phyloP scores from a whole-genome alignment of 495 filamentous ascomycete genomes.

The Lophium mytilinum region DNA sequence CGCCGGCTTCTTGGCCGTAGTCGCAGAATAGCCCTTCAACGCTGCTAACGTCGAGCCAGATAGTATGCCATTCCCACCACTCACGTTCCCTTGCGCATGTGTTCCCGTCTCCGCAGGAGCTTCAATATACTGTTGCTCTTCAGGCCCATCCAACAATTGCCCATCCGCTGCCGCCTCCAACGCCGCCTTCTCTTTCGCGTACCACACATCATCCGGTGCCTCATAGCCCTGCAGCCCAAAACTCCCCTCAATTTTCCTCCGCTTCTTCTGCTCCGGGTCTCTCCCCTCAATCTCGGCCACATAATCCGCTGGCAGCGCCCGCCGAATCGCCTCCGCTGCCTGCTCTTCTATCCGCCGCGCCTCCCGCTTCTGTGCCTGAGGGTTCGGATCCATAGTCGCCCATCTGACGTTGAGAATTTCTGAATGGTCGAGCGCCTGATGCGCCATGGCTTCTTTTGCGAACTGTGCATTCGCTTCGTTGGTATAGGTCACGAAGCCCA shows the following conservation, averaged over 20 bases:
- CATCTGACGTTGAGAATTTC: constrained; percentile 95
- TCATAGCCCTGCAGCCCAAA: constrained; percentile 91
- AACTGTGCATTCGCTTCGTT: constrained; percentile 75
- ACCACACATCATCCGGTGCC: constrained; percentile 90
- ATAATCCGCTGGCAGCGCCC: constrained; percentile 84
- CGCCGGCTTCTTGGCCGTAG: constrained; percentile 30
- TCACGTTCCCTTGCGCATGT: constrained; percentile 32
- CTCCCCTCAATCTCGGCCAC: constrained; percentile 91
- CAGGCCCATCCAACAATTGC: constrained; percentile 34
- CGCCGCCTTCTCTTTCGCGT: constrained; percentile 48
- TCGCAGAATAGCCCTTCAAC: constrained; percentile 43
- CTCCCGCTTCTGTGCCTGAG: constrained; percentile 87
- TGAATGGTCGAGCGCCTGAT: constrained; percentile 76
- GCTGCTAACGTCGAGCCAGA: constrained; percentile 72
- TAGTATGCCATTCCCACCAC: constrained; percentile 52
- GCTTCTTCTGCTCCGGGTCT: constrained; percentile 75
- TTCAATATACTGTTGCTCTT: constrained; percentile 41
- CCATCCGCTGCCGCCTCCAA: constrained; percentile 33
- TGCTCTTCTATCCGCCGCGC: constrained; percentile 88
- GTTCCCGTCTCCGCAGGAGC: constrained; percentile 1
- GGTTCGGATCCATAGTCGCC: constrained; percentile 96
- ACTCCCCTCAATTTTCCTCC: constrained; percentile 79
- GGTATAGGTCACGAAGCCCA: constrained; percentile 83
- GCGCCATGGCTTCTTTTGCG: constrained; percentile 84
- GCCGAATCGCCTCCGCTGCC: constrained; percentile 89